Evolutionary conservation across 371 early-diverging fungal species (phyloP).

Genomic region (Lichtheimia ramosa): DNA sequence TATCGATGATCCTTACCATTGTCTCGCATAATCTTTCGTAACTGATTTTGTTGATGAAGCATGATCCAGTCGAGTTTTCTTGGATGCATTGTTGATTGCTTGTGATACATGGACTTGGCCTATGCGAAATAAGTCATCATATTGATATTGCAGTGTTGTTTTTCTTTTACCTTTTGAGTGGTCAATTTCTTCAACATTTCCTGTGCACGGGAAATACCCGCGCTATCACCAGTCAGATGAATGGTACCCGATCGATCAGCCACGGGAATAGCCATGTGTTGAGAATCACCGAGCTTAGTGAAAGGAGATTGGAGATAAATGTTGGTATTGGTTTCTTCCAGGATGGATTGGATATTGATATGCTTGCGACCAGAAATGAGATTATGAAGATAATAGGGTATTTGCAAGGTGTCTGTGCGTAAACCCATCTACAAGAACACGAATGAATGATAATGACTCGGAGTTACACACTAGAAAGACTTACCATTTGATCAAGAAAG

Average conservation of each 20-base stretch:
- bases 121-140: conserved; percentile 5
- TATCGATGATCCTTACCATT: conserved; percentile 48
- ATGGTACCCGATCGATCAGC: conserved; percentile 22
- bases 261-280: conserved; percentile 16
- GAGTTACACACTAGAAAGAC: not conserved
- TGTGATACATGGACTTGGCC: conserved; percentile 47
- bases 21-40: conserved; percentile 72
- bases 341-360: conserved; percentile 56
- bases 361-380: conserved; percentile 66
- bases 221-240: conserved; percentile 35
- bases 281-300: conserved; percentile 16
- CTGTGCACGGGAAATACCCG: conserved; percentile 29
- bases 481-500: conserved; percentile 42
- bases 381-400: conserved; percentile 46
- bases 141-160: too few species aligned
- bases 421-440: conserved; percentile 15
- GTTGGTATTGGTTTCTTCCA: conserved; percentile 65
- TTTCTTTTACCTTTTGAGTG: conserved; percentile 30
- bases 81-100: conserved; percentile 46
- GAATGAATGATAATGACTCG: not conserved
- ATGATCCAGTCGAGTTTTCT: conserved; percentile 82
- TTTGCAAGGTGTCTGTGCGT: conserved; percentile 19
- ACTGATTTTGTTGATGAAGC: conserved; percentile 56
- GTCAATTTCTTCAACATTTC: conserved; percentile 32
- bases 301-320: conserved; percentile 69